phyloP scores from a whole-genome alignment of 805 yeast species.

The Saccharomycopsis schoenii region DNA sequence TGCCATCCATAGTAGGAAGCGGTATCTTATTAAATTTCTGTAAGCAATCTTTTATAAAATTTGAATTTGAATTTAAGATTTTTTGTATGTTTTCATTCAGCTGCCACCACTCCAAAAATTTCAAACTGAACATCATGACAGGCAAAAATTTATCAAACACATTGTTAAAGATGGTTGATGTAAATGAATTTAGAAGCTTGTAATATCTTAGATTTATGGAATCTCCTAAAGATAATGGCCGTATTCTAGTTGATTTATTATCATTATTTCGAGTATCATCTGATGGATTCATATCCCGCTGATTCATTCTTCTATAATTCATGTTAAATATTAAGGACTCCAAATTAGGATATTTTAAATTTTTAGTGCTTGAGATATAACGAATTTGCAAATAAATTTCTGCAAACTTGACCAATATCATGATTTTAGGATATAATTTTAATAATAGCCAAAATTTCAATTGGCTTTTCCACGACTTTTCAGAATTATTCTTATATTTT shows the following conservation, averaged over 20 bases:
- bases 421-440: conserved; percentile 51
- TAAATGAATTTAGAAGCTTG: background rate
- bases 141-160: conserved; percentile 16
- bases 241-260: conserved; percentile 14
- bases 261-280: conserved; percentile 6
- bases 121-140: conserved; percentile 14
- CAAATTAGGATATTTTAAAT: conserved; percentile 48
- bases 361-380: conserved; percentile 51
- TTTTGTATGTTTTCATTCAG: conserved; percentile 11
- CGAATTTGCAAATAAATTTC: conserved; percentile 50
- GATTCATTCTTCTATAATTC: conserved; percentile 53
- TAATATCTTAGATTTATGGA: conserved; percentile 7
- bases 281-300: conserved; percentile 27
- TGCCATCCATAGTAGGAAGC: background rate
- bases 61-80: conserved; percentile 2
- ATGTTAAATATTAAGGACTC: conserved; percentile 52
- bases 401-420: conserved; percentile 34
- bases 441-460: conserved; percentile 32
- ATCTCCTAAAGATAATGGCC: conserved; percentile 16
- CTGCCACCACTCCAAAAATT: conserved; percentile 20
- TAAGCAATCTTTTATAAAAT: conserved; percentile 12
- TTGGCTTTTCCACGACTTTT: conserved; percentile 25
- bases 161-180: conserved; percentile 11
- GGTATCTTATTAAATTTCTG: conserved; percentile 8
- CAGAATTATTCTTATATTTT: conserved; percentile 12